Evolutionary conservation across 768 basidiomycete genomes (phyloP), one percentile per base, ranked within the genome.

Genomic region (Mycena belliarum): DNA sequence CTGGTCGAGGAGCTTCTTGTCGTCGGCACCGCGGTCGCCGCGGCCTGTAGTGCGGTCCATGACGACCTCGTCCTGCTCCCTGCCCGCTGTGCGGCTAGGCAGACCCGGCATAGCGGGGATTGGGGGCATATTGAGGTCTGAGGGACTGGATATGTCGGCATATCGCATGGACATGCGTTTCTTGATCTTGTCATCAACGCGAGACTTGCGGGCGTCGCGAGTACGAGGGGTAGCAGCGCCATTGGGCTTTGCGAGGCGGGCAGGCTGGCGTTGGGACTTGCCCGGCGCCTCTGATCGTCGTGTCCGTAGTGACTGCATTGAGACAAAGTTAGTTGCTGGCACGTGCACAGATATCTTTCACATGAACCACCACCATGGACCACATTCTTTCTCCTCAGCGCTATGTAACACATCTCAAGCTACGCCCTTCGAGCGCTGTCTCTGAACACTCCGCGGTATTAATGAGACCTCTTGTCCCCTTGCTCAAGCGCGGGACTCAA

Each of bases 81-180:
- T 66, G 3, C 65, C 72, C 46, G 65, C 52, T 6, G 61, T 61
- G 25, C 69, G 65, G 45, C 67, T 73, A 38, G 70, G 74, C 10
- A 77, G 66, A 38, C 76, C 74, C 26, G 86, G 85, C 38, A 90
- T 62, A 0, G 80, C 73, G 2, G 88, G 88, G 18, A 88, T 72
- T 1, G 83, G 73, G 5, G 91, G 87, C 4, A 86, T 68, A 10
- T 71, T 68, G 14, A 77, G 70, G 47, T 83, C 80, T 3, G 84
- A 86, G 7, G 88, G 89, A n/a, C 81, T 76, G 1, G 88, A 88
- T 52, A 92, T 88, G 63, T 91, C 90, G 37, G 89, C 92, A 82
- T 91, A 97, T 70, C 95, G 87, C 82, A 88, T 91, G 16, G 94
- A 95, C 87, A 97, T 89, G 68, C 95, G 89, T 74, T 93, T 93